Base-by-base conservation (phyloP, 495 filamentous ascomycete species). In the Thermothielavioides terrestris region DNA sequence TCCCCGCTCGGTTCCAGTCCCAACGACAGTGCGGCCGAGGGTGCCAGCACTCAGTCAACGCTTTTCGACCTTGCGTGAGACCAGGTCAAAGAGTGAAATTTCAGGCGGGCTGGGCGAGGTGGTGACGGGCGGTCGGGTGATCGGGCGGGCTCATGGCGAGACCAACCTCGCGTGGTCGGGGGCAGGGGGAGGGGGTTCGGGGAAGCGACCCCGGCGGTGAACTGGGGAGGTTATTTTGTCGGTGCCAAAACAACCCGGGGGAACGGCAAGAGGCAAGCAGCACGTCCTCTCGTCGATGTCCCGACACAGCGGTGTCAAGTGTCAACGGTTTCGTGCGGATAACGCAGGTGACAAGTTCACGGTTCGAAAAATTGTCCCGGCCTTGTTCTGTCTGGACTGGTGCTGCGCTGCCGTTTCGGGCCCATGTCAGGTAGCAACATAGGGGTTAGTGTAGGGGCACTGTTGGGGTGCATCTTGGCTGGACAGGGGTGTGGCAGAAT, bases 341-440 rank as follows among this genome's bases (percentile, higher is more conserved):
- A 21, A 25, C 21, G 31, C 35, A 28, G 25, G 30, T 21, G 21
- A n/a, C 17, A 37, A 12, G 31, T 34, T 28, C 28, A 52, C 41
- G 55, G 42, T 42, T 50, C 39, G 46, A 55, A 60, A 62, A 54
- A 49, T 58, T n/a, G n/a, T n/a, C n/a, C n/a, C n/a, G n/a, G 52
- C 37, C 53, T 42, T 43, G 22, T 35, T 15, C 26, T 38, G 39
- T 38, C 21, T 43, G 18, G 46, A 48, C 45, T 54, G 54, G 42
- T 41, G 42, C 53, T 54, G 49, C 35, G 35, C 15, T 52, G 46
- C 56, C 48, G 56, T 57, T 51, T 54, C 34, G 46, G 49, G 42
- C 52, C 52, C 56, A 53, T 50, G 58, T 65, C 57, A 50, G 62
- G 59, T 65, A 49, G 59, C 59, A 54, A 65, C 56, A 65, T 61